Percentiles rank a stretch among this genome's conserved stretches.
These are phyloP conservation scores for Leccinum rimulosum DNA, from an alignment of 768 basidiomycete genomes.

Conservation along the genomic window DNA sequence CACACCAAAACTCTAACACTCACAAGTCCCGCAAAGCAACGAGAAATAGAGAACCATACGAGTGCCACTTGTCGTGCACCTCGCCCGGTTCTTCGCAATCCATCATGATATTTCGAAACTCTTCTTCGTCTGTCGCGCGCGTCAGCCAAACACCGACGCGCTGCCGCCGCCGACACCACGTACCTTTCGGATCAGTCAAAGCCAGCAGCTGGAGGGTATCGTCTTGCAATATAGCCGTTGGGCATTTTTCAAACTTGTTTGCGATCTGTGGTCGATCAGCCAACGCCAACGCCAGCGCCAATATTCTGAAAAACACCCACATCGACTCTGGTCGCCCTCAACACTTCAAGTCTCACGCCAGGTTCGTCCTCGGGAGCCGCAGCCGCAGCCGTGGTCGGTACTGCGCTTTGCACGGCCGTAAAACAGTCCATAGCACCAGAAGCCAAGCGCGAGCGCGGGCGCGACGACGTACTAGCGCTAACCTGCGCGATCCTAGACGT, in stretches of 20 bases:
- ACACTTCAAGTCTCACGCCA: slow-evolving; percentile 8
- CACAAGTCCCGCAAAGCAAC: slow-evolving; percentile 16
- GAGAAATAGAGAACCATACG: slow-evolving; percentile 22
- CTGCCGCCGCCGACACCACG: not conserved
- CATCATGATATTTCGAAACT: slow-evolving; percentile 12
- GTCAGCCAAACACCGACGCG: not conserved
- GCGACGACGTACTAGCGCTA: slow-evolving; percentile 7
- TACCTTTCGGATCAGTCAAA: slow-evolving; percentile 20
- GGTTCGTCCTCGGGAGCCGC: slow-evolving; percentile 12
- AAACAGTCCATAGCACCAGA: not conserved
- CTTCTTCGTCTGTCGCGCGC: slow-evolving; percentile 11
- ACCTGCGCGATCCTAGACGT: slow-evolving; percentile 8
- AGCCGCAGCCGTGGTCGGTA: not conserved
- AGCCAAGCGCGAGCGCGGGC: not conserved
- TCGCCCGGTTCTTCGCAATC: slow-evolving; percentile 17
- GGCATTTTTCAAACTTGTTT: not conserved
- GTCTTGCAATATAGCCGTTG: slow-evolving; percentile 20
- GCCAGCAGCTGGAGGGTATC: slow-evolving; percentile 27
- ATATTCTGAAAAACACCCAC: slow-evolving; percentile 11
- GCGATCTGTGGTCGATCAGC: slow-evolving; percentile 14
- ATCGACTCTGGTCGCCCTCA: slow-evolving; percentile 20
- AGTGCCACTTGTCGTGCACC: slow-evolving; percentile 19
- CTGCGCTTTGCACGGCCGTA: not conserved
- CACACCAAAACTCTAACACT: slow-evolving; percentile 1
- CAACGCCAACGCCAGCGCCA: not conserved